A percentile compares a stretch with the other conserved stretches of the same genome.
These are phyloP conservation scores for Yarrowia phangngaensis DNA, from an alignment of 805 yeast species.

Conservation along the genomic window DNA sequence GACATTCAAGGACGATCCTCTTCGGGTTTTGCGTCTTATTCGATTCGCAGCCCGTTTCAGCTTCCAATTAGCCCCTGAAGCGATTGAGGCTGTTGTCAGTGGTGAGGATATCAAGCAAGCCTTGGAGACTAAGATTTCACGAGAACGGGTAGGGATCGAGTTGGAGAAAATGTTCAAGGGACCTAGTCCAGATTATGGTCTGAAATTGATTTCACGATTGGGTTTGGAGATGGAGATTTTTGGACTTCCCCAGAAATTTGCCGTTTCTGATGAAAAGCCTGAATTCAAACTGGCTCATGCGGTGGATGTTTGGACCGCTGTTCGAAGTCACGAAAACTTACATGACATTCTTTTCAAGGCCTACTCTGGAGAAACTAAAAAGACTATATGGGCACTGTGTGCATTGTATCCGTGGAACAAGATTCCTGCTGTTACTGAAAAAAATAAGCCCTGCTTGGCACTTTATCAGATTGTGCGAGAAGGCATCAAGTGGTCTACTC, in stretches of 20 bases:
- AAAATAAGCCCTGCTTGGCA: slow-evolving; percentile 42
- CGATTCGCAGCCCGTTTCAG: slow-evolving; percentile 80
- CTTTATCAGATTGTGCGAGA: slow-evolving; percentile 56
- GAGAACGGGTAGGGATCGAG: slow-evolving; percentile 88
- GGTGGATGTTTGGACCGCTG: slow-evolving; percentile 24
- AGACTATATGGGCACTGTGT: slow-evolving; percentile 15
- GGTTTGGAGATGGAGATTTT: slow-evolving; percentile 59
- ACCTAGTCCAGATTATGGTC: slow-evolving; percentile 57
- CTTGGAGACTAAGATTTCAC: slow-evolving; percentile 68
- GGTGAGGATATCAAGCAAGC: slow-evolving; percentile 54
- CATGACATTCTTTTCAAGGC: not conserved
- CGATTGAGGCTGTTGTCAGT: slow-evolving; percentile 57
- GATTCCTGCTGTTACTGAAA: slow-evolving; percentile 42
- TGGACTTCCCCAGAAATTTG: slow-evolving; percentile 37
- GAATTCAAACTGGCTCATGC: slow-evolving; percentile 19
- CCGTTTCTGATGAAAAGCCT: slow-evolving; percentile 27
- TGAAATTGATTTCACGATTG: slow-evolving; percentile 54
- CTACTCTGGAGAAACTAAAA: slow-evolving; percentile 1
- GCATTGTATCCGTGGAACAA: slow-evolving; percentile 46
- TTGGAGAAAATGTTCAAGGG: slow-evolving; percentile 71
- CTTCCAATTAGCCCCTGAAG: slow-evolving; percentile 58
- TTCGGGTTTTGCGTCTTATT: slow-evolving; percentile 78
- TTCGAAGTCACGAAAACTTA: slow-evolving; percentile 27
- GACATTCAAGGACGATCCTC: slow-evolving; percentile 91
- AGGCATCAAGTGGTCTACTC: slow-evolving; percentile 63